Evolutionary conservation across 108 stramenopile species (phyloP), one percentile per base, ranked within the genome.

Genomic region (Discostella stelligeroides): DNA sequence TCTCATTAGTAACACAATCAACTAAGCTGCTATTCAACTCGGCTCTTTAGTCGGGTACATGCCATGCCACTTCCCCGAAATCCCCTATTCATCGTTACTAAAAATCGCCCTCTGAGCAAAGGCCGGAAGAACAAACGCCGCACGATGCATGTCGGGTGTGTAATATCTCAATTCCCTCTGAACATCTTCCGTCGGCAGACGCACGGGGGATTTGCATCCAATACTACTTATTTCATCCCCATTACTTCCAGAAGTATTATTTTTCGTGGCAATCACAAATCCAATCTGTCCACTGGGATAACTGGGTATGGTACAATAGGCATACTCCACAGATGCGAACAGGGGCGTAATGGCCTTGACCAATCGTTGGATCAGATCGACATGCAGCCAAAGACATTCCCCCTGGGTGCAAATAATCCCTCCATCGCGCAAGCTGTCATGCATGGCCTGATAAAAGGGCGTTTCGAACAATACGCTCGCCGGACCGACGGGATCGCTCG

Each of bases 261-360:
- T 54, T 38, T 95, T 96, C 57, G 88, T 90, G n/a, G 90, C 92
- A 45, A 99, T 49, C 37, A 98, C 86, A 70, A 98, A 98, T 0
- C 98, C 99, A 75, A 99, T 99, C 80, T 98, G 98, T 4, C 99
- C 99, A 20, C 87, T 89, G 3, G 99, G 99, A 75, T 99, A 98
- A 20, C 97, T 97, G 8, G 99, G 99, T 53, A 99, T 95, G 20
- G 94, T 94, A n/a, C 95, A 97, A 80, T 92, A 98, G 6, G 97
- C 98, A 73, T 98, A 99, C 53, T 97, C 97, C 34, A 98, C 97
- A 0, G 85, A 75, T 15, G 83, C 67, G 63, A 92, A 98, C 0
- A 90, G 72, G 28, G 70, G 53, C n/a, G 63, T 53, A 57, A 97
- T 90, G 25, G 82, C 80, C 13, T 71, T 50, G 20, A 98, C 60